Percentiles rank a stretch among this genome's conserved stretches.
Conservation (phyloP, 306 rosid genomes). For the Cucurbita ficifolia region DNA sequence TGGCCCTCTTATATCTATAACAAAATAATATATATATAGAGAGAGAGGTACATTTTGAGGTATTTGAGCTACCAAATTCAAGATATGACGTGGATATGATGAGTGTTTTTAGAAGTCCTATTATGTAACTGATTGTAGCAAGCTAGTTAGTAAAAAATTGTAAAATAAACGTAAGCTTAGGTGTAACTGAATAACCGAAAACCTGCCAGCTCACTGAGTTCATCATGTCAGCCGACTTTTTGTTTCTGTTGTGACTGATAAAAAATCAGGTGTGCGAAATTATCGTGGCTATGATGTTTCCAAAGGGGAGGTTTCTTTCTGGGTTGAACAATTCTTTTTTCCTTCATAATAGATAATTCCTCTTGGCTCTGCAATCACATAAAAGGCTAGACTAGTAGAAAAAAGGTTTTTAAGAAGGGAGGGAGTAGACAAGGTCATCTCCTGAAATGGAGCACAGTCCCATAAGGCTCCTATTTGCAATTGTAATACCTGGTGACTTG, state of each 20-base stretch:
- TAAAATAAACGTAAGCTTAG: background rate
- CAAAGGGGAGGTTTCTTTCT: background rate
- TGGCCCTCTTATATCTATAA: background rate
- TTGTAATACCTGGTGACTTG: too few relatives aligned
- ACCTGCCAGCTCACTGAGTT: background rate
- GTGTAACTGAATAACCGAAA: background rate
- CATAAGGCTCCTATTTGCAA: too few relatives aligned
- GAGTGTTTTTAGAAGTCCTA: background rate
- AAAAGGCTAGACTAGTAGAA: too few relatives aligned
- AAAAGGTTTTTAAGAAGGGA: background rate
- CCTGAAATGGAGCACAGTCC: background rate
- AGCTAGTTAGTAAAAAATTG: background rate
- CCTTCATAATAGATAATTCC: background rate
- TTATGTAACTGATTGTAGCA: background rate
- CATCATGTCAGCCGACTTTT: background rate
- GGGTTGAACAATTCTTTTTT: background rate
- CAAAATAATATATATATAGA: background rate
- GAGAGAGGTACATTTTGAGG: background rate
- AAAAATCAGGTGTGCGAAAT: background rate
- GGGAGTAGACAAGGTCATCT: background rate
- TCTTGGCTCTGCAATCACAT: background rate
- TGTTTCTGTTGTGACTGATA: background rate
- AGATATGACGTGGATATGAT: background rate
- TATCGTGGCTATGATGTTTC: background rate
- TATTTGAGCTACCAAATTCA: background rate